A percentile compares a stretch with the other conserved stretches of the same genome.
Evolutionary conservation across 768 basidiomycete species (phyloP).

Genomic region (Phallus indusiatus): DNA sequence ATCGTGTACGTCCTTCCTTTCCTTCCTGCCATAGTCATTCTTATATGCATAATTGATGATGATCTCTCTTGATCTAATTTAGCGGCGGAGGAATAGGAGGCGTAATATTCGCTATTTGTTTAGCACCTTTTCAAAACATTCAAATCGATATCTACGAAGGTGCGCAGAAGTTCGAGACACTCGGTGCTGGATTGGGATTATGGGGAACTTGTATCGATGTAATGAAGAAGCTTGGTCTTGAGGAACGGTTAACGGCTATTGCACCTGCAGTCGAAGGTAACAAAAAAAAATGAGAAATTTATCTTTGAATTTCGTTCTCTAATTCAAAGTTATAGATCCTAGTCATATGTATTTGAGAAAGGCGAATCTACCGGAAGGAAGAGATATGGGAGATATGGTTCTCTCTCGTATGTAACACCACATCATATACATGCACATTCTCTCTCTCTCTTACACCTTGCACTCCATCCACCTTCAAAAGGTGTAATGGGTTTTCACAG

Average conservation of each 20-base stretch:
- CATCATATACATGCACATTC: no score
- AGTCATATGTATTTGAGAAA: conserved; percentile 32
- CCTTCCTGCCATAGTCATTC: no score
- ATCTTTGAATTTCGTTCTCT: not conserved
- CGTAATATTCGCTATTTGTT: conserved; percentile 14
- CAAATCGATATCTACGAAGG: conserved; percentile 24
- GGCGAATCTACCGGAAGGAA: conserved; percentile 32
- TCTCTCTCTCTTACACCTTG: not conserved
- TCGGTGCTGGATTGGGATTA: conserved; percentile 33
- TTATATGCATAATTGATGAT: no score
- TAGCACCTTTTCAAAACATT: conserved; percentile 18
- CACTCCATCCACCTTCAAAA: not conserved
- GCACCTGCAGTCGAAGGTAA: conserved; percentile 13
- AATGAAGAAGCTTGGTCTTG: conserved; percentile 18
- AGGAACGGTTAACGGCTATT: conserved; percentile 16
- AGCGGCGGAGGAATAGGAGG: not conserved
- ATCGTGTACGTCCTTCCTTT: no score
- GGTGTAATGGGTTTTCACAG: conserved; percentile 32
- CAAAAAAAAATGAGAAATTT: no score
- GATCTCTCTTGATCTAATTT: no score
- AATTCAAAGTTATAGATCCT: not conserved
- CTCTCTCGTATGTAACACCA: conserved; percentile 2
- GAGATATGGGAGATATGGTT: not conserved
- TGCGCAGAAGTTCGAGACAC: conserved; percentile 35
- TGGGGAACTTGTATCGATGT: conserved; percentile 22